Evolutionary conservation across 2,329 filamentous ascomycete species (phyloP).

Genomic region (Neurospora sp.): DNA sequence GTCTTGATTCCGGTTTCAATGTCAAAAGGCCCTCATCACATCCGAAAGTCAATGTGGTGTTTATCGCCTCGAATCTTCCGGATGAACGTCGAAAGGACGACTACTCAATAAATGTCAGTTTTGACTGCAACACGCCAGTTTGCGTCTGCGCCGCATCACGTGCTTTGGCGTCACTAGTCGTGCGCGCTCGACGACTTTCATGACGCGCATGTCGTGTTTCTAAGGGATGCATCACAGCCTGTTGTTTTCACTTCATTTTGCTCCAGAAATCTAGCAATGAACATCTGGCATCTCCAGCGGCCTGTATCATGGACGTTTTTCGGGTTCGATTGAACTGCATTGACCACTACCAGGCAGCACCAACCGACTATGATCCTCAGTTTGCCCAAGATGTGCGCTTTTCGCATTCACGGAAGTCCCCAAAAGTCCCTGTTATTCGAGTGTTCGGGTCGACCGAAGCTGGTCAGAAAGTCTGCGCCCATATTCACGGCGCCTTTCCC

Average conservation of each 20-base stretch:
- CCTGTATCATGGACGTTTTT: constrained; percentile 55
- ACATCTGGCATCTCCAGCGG: neutral
- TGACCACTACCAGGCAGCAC: constrained; percentile 80
- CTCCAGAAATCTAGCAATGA: constrained; percentile 3
- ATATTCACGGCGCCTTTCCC: constrained; percentile 90
- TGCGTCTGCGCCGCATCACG: neutral
- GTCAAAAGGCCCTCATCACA: neutral
- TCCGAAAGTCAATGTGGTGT: neutral
- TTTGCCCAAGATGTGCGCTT: constrained; percentile 55
- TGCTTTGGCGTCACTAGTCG: neutral
- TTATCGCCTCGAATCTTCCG: neutral
- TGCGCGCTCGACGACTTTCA: neutral
- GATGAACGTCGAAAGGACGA: neutral
- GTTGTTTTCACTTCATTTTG: neutral
- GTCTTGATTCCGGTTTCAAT: neutral
- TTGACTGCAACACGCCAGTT: neutral
- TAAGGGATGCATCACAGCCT: neutral
- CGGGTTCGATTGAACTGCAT: constrained; percentile 90
- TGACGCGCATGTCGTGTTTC: neutral
- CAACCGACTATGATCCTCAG: constrained; percentile 71
- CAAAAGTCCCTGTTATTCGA: constrained; percentile 75
- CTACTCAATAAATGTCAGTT: neutral
- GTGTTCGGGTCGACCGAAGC: constrained; percentile 90
- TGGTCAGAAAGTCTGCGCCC: constrained; percentile 90
- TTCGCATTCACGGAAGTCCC: constrained; percentile 50